Conservation (phyloP, 495 filamentous ascomycete species). For the Daldinia vernicosa region DNA sequence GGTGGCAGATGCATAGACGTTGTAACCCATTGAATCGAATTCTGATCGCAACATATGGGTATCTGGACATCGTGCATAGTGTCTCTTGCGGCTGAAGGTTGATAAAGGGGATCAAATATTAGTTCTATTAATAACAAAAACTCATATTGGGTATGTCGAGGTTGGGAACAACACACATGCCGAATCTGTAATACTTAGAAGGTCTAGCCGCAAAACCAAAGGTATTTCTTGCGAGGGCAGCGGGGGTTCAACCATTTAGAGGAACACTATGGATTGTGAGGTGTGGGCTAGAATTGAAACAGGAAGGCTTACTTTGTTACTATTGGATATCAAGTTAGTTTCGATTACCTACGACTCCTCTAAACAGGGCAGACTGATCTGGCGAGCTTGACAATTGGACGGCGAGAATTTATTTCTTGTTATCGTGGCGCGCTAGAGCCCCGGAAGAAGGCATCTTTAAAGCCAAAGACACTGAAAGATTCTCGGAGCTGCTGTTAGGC, state of each 20-base stretch:
- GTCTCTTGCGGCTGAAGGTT: constrained; percentile 26
- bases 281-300: constrained; percentile 4
- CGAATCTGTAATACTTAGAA: constrained; percentile 4
- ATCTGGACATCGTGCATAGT: constrained; percentile 10
- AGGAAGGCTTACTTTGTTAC: background rate
- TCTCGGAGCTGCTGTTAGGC: background rate
- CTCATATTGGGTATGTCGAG: constrained; percentile 8
- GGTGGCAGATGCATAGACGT: constrained; percentile 2
- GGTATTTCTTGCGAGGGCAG: background rate
- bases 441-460: constrained; percentile 1
- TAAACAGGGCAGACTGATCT: background rate
- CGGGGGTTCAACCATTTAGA: constrained; percentile 13
- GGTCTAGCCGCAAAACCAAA: background rate
- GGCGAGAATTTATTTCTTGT: background rate
- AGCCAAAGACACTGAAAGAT: constrained; percentile 6
- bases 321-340: constrained; percentile 6
- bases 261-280: background rate
- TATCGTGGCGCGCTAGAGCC: constrained; percentile 17
- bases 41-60: constrained; percentile 15
- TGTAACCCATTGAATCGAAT: constrained; percentile 12
- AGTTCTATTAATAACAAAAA: constrained; percentile 23
- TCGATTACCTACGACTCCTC: constrained; percentile 2
- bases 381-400: constrained; percentile 11
- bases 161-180: constrained; percentile 5
- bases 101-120: background rate